These are phyloP conservation scores for Xylaria curta DNA, from an alignment of 495 filamentous ascomycete species.

Conservation along the genomic window DNA sequence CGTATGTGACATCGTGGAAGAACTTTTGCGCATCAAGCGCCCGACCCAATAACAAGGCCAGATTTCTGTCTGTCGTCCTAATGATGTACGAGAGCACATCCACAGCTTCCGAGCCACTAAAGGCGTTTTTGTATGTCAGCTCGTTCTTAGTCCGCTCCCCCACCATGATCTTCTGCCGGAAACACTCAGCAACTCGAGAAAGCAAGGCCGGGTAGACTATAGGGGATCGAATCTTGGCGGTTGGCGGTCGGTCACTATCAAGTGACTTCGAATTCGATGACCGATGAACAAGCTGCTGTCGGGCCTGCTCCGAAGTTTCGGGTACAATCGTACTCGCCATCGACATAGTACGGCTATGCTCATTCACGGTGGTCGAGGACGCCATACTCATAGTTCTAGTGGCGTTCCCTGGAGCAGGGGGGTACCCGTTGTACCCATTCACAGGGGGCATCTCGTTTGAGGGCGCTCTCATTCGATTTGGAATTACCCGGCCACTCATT, in stretches of 20 bases:
- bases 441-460: slow-evolving; percentile 39
- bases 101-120: slow-evolving; percentile 92
- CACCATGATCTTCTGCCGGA: slow-evolving; percentile 81
- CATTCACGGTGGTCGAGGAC: slow-evolving; percentile 52
- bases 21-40: slow-evolving; percentile 98
- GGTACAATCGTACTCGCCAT: slow-evolving; percentile 82
- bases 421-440: slow-evolving; percentile 38
- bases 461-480: slow-evolving; percentile 55
- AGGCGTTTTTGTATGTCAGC: slow-evolving; percentile 94
- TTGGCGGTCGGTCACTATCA: slow-evolving; percentile 56
- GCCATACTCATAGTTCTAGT: slow-evolving; percentile 61
- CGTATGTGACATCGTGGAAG: slow-evolving; percentile 99
- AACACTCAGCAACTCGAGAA: slow-evolving; percentile 87
- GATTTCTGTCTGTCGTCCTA: slow-evolving; percentile 92
- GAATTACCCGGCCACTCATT: slow-evolving; percentile 90
- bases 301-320: slow-evolving; percentile 45
- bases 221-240: slow-evolving; percentile 65
- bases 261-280: slow-evolving; percentile 54
- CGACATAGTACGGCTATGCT: slow-evolving; percentile 71
- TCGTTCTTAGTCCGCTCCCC: slow-evolving; percentile 95
- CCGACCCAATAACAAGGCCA: slow-evolving; percentile 91
- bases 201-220: slow-evolving; percentile 93
- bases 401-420: slow-evolving; percentile 46
- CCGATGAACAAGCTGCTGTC: slow-evolving; percentile 51
- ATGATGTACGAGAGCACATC: slow-evolving; percentile 95